Evolutionary conservation across 192 early-diverging fungal genomes (phyloP), one percentile per base, ranked within the genome.

Genomic region (Piromyces sp.): DNA sequence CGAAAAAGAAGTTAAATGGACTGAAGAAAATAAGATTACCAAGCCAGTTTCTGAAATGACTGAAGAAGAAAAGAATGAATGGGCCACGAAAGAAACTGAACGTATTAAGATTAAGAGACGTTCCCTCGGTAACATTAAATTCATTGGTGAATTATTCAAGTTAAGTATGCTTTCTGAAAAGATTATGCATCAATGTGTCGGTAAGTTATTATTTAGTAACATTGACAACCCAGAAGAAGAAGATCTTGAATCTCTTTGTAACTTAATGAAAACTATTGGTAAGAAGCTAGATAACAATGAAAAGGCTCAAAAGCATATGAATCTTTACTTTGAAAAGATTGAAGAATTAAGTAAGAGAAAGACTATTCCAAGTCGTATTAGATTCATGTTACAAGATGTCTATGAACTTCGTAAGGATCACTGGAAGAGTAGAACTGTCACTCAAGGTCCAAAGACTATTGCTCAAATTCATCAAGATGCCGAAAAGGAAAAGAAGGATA

Each of bases 71-170:
- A 89, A 89, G 83, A 83, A 82, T 30, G 85, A 87, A 30, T 84
- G 90, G 79, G 90, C 90, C 36, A 87, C 90, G 37, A 90, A 90
- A 78, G 92, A 90, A 30, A 96, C 95, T 86, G 87, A 93, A 81
- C 89, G 95, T 5, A 89, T 86, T 81, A 98, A 97, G 90, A 91
- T 95, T 79, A 98, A 99, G 92, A 94, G 97, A 81, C 93, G 94
- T 30, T 95, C 94, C 30, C 93, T 99, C 79, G 96, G 96, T 81
- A 91, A 98, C 85, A 93, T 96, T 22, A 86, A 90, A 78, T 97
- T 98, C 84, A 96, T 99, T 82, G 96, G 98, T 82, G 95, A 98
- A 86, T 90, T 99, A 79, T 99, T 95, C 92, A 93, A 95, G 86
- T 85, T 93, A 78, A 86, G 88, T 42, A 94, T 99, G 88, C 89